Evolutionary conservation across 2,329 filamentous ascomycete species (phyloP).

Genomic region (Talaromyces sp.): DNA sequence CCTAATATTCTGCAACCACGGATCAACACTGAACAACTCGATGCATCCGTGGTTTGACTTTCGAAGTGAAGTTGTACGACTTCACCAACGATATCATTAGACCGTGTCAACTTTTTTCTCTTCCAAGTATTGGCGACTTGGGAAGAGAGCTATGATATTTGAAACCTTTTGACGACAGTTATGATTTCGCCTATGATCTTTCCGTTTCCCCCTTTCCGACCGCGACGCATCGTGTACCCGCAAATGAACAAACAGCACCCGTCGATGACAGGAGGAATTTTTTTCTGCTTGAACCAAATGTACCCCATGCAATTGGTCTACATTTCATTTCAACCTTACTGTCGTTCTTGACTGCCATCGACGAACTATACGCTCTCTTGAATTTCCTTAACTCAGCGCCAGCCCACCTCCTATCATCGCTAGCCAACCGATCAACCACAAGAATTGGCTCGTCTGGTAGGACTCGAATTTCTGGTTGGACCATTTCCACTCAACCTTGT

Average conservation of each 20-base stretch:
- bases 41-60: neutral
- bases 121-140: conserved; percentile 2
- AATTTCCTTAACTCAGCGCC: neutral
- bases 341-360: neutral
- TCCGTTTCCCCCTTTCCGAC: conserved; percentile 2
- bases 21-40: neutral
- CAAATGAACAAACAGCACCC: neutral
- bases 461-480: neutral
- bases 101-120: conserved; percentile 3
- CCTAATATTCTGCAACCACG: conserved; percentile 3
- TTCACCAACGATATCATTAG: conserved; percentile 3
- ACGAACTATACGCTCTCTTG: neutral
- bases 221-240: conserved; percentile 7
- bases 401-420: neutral
- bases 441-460: neutral
- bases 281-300: neutral
- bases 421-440: neutral
- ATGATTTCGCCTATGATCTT: conserved; percentile 10
- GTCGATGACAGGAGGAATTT: conserved; percentile 1
- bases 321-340: neutral
- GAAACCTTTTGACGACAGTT: conserved; percentile 8
- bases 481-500: neutral
- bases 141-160: neutral
- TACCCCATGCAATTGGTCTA: neutral
- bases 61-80: conserved; percentile 2